A percentile compares a stretch with the other conserved stretches of the same genome.
phyloP scores from a whole-genome alignment of 2,329 filamentous ascomycete species.

The Annulohypoxylon truncatum region DNA sequence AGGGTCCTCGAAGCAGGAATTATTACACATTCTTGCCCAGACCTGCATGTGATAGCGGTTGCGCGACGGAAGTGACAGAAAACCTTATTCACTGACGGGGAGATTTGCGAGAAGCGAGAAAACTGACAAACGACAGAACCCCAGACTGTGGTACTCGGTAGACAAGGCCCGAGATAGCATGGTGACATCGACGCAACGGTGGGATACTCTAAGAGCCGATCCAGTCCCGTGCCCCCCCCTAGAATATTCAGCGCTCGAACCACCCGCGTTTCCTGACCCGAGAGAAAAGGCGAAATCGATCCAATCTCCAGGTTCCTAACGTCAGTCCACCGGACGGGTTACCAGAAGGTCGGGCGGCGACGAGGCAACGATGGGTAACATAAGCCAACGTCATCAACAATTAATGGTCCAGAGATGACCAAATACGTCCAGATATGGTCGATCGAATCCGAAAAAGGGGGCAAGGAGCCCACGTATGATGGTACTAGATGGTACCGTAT shows the following conservation, averaged over 20 bases:
- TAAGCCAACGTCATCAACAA: constrained; percentile 23
- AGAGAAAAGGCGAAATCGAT: constrained; percentile 2
- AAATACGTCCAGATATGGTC: constrained; percentile 12
- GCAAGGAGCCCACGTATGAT: constrained; percentile 22
- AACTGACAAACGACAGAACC: constrained; percentile 34
- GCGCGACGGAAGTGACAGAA: constrained; percentile 18
- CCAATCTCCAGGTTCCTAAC: constrained; percentile 30
- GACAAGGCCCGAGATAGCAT: constrained; percentile 42
- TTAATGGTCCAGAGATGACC: not conserved
- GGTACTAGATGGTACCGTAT: constrained; percentile 21
- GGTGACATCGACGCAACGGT: constrained; percentile 40
- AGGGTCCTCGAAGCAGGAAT: not conserved
- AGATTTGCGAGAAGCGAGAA: constrained; percentile 26
- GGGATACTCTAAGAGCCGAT: constrained; percentile 32
- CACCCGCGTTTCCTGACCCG: constrained; percentile 10
- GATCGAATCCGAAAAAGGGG: constrained; percentile 18
- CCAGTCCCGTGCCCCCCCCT: constrained; percentile 36
- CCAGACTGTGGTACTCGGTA: constrained; percentile 41
- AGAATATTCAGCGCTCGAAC: constrained; percentile 18
- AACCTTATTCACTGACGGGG: constrained; percentile 28
- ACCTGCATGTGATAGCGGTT: constrained; percentile 30
- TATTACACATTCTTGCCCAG: constrained; percentile 7
- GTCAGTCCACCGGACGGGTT: constrained; percentile 20
- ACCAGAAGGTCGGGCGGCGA: constrained; percentile 27
- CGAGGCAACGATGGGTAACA: constrained; percentile 11